Base-by-base conservation (phyloP, 371 early-diverging fungal genomes). In the Mortierella sp. region DNA sequence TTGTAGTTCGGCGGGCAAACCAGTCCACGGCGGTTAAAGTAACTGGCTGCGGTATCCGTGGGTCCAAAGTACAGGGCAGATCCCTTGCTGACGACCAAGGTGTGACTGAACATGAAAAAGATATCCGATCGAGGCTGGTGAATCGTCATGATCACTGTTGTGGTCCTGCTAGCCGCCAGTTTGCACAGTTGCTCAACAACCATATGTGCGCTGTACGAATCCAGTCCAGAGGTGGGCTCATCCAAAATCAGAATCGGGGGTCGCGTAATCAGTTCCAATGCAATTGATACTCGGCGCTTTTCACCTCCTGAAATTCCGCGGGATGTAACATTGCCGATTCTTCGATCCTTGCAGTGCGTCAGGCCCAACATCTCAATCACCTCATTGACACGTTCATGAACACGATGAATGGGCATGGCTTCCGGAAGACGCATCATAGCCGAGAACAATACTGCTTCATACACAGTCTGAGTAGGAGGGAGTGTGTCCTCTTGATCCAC, bases 191-290 rank as follows among this genome's bases (percentile, higher is more conserved):
- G 84, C 24, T 82, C 70, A 16, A 88, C 79, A 7, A 93, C 84
- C 67, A 82, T 81, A 53, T 82, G 73, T 19, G 93, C 90, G 13
- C 91, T 88, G 74, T 84, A 86, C 3, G 94, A 84, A 78, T 98
- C 98, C 41, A 98, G 69, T 8, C 98, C 96, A 58, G 91, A 91
- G 0, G 95, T 95, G 1, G 95, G 95, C 79, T 97, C 98, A 72
- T 98, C 98, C 72, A 96, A 78, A 68, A 96, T 94, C 61, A 97
- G 71, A 45, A 95, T 85, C 4, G 90, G 88, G 1, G 98, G 94
- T 34, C 94, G 91, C 3, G 94, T 90, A 6, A 97, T 88, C 23
- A 95, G 81, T 58, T 97, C 96, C 71, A 90, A 89, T 10, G 93
- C 95, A 60, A 95, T 93, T 21, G 92, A 86, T 0, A 92, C 89